Base-by-base conservation (phyloP, 306 rosid genomes). In the Oemleria cerasiformis region DNA sequence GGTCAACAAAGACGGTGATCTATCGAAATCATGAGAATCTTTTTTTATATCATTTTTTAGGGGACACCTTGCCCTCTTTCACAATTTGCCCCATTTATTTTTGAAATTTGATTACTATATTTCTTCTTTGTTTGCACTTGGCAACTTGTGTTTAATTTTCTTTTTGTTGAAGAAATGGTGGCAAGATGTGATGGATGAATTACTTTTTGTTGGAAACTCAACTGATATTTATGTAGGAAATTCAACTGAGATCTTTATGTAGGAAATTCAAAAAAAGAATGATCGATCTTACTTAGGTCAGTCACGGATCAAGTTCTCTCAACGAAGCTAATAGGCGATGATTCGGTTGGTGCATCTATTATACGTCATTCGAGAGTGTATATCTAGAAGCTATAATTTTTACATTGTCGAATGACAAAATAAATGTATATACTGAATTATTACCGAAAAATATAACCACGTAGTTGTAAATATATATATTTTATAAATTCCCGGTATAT, bases 1-100 rank as follows among this genome's bases (percentile, higher is more conserved):
- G 68, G 86, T 86, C 86, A 79, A 80, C 60, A 74, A 79, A 72
- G 86, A 79, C 61, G 64, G 75, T 77, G 74, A 67, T 50, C 47
- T 1, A 0, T 56, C 47, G 34, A 15, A 51, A 74, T 51, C 16
- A 9, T 45, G 16, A 7, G 14, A 1, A 40, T 42, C 78, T 48
- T 45, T 47, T 47, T 71, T 60, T 20, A 42, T 30, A 19, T 47
- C 51, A 9, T 15, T 3, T 1, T 15, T 3, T 1, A 60, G 40
- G 72, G 71, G 48, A 48, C 66, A 51, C 57, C 73, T 9, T 12
- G 11, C 20, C 25, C 3, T 15, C 20, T 38, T 50, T 9, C 21
- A 23, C 57, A 3, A 11, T 59, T 68, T 69, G 12, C 40, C 34
- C 59, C 25, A 0, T 17, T 13, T 23, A 9, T 17, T 64, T 47